Percentiles rank a stretch among this genome's conserved stretches.
Evolutionary conservation across 306 rosid genomes (phyloP).

Genomic region (Fagus sylvatica): DNA sequence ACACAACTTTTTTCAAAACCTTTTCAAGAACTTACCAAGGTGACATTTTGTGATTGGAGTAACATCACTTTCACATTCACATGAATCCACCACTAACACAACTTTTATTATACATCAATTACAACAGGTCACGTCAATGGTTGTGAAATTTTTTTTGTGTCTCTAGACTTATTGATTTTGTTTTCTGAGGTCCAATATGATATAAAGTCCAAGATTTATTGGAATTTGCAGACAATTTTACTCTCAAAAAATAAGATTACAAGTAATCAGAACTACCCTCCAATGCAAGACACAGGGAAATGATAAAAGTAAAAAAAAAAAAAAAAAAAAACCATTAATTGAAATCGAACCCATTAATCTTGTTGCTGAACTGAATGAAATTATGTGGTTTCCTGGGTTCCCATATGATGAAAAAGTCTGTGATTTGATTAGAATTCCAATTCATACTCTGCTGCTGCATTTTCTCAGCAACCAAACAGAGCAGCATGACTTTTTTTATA

Average conservation of each 20-base stretch:
- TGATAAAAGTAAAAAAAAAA: background rate
- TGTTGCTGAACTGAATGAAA: background rate
- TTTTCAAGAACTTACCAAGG: too few species aligned
- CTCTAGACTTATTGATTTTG: too few species aligned
- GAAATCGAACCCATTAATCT: background rate
- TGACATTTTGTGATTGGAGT: too few species aligned
- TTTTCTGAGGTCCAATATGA: too few species aligned
- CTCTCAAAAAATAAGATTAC: background rate
- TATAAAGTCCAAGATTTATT: background rate
- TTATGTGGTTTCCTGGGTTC: background rate
- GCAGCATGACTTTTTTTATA: background rate
- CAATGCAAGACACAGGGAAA: background rate
- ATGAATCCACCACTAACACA: too few species aligned
- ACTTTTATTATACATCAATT: too few species aligned
- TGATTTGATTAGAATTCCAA: background rate
- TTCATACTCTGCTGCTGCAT: background rate
- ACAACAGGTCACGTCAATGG: too few species aligned
- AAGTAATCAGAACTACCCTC: background rate
- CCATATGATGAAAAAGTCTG: background rate
- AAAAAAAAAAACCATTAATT: background rate
- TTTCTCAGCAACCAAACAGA: slow-evolving; percentile 18
- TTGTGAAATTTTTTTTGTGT: too few species aligned
- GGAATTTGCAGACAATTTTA: background rate
- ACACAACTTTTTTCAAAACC: too few species aligned
- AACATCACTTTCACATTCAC: too few species aligned